phyloP scores from a whole-genome alignment of 2,329 filamentous ascomycete genomes.

The Metarhizium sp. region DNA sequence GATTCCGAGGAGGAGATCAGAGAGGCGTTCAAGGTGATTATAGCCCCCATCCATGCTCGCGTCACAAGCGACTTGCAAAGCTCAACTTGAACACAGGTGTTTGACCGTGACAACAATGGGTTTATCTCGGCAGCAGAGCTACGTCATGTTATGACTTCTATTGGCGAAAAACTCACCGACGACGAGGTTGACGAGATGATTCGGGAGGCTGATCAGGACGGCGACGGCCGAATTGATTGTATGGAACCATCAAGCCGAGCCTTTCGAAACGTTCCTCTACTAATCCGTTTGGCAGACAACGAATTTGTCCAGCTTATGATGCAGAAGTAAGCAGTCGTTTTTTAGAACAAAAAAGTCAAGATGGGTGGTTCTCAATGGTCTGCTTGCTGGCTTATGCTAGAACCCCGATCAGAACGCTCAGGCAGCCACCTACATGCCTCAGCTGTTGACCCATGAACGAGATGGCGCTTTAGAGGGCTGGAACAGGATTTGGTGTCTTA shows the following conservation, averaged over 20 bases:
- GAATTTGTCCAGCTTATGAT: slow-evolving; percentile 94
- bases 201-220: slow-evolving; percentile 81
- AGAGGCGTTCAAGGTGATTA: slow-evolving; percentile 70
- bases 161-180: slow-evolving; percentile 84
- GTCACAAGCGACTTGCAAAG: background rate
- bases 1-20: slow-evolving; percentile 87
- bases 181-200: slow-evolving; percentile 93
- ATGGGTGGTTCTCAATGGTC: background rate
- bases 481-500: slow-evolving; percentile 14
- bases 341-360: background rate
- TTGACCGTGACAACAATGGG: slow-evolving; percentile 85
- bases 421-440: background rate
- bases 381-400: background rate
- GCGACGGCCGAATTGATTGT: slow-evolving; percentile 85
- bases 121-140: slow-evolving; percentile 85
- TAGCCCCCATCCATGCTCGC: background rate
- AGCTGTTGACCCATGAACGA: slow-evolving; percentile 1
- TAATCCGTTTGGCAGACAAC: slow-evolving; percentile 52
- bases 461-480: slow-evolving; percentile 3
- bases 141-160: slow-evolving; percentile 86
- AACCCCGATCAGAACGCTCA: background rate
- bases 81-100: slow-evolving; percentile 40
- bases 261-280: slow-evolving; percentile 1
- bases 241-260: slow-evolving; percentile 22
- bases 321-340: slow-evolving; percentile 64